Evolutionary conservation across 306 rosid species (phyloP), one percentile per base, ranked within the genome.

Genomic region (Medicago lupulina): DNA sequence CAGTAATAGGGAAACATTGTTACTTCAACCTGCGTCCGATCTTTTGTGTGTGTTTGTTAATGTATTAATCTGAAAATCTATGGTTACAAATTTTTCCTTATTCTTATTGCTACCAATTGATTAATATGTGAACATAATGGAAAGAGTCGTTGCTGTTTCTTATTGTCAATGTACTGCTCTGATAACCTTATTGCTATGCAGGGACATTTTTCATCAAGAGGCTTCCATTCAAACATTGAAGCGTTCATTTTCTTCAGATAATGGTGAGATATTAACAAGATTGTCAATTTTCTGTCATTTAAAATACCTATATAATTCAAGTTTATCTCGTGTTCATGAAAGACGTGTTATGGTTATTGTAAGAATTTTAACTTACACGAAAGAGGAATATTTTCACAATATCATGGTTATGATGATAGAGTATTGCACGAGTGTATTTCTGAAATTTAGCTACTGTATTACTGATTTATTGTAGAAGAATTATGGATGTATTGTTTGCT

Each of bases 221-320:
- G 69, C 83, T 59, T 36, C 89, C 14, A 13, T 64, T 73, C 83
- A 81, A 85, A 72, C 81, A 71, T 76, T 83, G 86, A 83, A 87
- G 80, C 89, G 88, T 68, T 80, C 68, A 34, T 93, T 90, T 80
- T 90, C 98, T 75, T 90, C 98, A 7, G 93, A 90, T 19, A 90
- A 67, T 78, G 97, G 97, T 88, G 71, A 75, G 84, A 71, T 71
- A 51, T 81, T 19, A 59, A 68, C 18, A 2, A 54, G 51, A 38
- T 59, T 76, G 57, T 75, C 67, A 44, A 11, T 43, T 44, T 71
- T 73, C 66, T 53, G 10, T 68, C 76, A 12, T 74, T 68, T 50
- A 36, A 57, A 57, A 57, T 74, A 17, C 64, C 17, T 38, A 9
- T 76, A 7, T 60, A 28, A 17, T 59, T n/a, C 13, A 47, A 14